Percentiles rank a stretch among this genome's conserved stretches.
Evolutionary conservation across 2,329 filamentous ascomycete species (phyloP).

Genomic region (Penicillium sp.): DNA sequence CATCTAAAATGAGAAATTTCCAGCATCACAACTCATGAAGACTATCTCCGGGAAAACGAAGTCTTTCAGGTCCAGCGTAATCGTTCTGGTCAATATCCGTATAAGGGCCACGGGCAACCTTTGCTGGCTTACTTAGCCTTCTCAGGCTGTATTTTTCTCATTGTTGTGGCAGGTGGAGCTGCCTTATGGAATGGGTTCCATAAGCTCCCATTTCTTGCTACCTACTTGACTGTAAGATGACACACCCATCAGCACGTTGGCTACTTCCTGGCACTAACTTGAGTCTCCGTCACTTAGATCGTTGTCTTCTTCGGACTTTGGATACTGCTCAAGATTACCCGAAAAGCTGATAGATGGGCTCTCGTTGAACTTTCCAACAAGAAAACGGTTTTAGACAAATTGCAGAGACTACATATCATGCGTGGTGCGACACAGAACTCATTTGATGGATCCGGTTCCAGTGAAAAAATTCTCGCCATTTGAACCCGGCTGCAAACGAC

Average conservation of each 20-base stretch:
- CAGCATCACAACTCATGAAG: background rate
- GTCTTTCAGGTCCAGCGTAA: background rate
- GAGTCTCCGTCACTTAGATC: background rate
- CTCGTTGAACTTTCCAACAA: background rate
- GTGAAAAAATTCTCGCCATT: too few relatives aligned
- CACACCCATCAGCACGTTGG: background rate
- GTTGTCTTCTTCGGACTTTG: background rate
- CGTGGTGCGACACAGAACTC: background rate
- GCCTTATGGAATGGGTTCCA: constrained; percentile 39
- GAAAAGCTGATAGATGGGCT: background rate
- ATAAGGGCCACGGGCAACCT: constrained; percentile 43
- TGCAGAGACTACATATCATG: background rate
- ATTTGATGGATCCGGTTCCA: background rate
- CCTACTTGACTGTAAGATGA: background rate
- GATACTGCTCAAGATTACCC: background rate
- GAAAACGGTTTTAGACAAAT: background rate
- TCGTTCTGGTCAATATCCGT: constrained; percentile 33
- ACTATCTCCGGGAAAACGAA: background rate
- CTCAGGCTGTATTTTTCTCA: constrained; percentile 37
- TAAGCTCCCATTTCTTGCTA: background rate
- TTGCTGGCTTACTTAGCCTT: constrained; percentile 40
- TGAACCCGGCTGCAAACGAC: too few relatives aligned
- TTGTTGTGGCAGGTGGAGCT: constrained; percentile 38
- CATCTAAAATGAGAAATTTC: background rate
- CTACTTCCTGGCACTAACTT: background rate